Base-by-base conservation (phyloP, 2,329 filamentous ascomycete genomes). In the Xylariaceae sp. region DNA sequence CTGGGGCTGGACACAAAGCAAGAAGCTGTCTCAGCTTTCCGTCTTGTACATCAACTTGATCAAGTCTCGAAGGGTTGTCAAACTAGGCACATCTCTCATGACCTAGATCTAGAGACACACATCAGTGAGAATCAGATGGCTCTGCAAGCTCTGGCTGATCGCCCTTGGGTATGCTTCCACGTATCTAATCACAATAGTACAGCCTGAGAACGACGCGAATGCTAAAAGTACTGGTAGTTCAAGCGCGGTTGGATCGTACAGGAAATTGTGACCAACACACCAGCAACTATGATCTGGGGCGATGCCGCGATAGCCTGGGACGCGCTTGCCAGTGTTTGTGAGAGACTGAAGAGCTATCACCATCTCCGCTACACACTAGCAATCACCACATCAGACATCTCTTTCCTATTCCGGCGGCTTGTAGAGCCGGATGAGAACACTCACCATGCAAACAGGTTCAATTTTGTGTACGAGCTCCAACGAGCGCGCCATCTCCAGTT, bases 231-330 rank as follows among this genome's bases (percentile, higher is more conserved):
- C n/a, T 5, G 22, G 22, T 12, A 46, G 44, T 46, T 46, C 11
- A 19, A 46, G 36, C 31, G 44, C 16, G 44, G 31, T n/a, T 50
- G 48, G 48, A 34, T 45, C 3, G 42, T 50, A 12, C 48, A 50
- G n/a, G 48, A 46, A 10, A 50, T 50, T 14, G 42, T 42, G 1
- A 50, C 42, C n/a, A 17, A 6, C 13, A 14, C 28, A 9, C 48
- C 48, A n/a, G 48, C 48, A 41, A 50, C 17, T 28, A 14, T 50
- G 0, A 33, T 22, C 1, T 46, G 48, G 48, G 48, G 48, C 22
- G 22, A 38, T 11, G 16, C 31, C 34, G 4, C 1, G 16, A 50
- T 50, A 5, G 5, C 6, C 36, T 50, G 48, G 48, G 42, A 45
- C 5, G 45, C 16, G 34, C 48, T 50, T 10, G 22, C 22, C 18